Evolutionary conservation across 768 basidiomycete genomes (phyloP).

Genomic region (Pulveroboletus ravenelii): DNA sequence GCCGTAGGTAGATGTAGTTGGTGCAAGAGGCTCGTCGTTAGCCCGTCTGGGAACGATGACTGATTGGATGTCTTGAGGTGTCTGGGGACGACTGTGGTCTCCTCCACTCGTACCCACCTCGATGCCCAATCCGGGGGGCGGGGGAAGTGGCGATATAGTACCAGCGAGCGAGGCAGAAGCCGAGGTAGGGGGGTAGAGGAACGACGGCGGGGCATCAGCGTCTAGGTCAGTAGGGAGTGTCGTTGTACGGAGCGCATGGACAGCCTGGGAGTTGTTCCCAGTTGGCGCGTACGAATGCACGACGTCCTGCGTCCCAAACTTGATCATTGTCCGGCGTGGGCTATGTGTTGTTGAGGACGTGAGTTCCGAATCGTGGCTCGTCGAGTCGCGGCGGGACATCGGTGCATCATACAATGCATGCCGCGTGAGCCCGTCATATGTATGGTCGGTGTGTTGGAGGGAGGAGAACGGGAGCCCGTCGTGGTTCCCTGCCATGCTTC

Average conservation of each 20-base stretch:
- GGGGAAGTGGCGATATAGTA: conserved; percentile 11
- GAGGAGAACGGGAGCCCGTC: conserved; percentile 21
- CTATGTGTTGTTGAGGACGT: conserved; percentile 26
- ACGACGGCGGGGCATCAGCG: conserved; percentile 9
- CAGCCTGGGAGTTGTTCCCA: conserved; percentile 41
- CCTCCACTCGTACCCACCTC: neutral
- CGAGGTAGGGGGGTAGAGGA: conserved; percentile 24
- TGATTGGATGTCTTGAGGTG: conserved; percentile 25
- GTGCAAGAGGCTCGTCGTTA: conserved; percentile 31
- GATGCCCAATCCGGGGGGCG: conserved; percentile 7
- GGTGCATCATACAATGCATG: conserved; percentile 90
- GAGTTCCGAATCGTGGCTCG: conserved; percentile 35
- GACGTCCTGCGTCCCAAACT: conserved; percentile 69
- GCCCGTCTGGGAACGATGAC: conserved; percentile 21
- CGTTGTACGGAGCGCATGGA: conserved; percentile 32
- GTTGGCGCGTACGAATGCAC: conserved; percentile 70
- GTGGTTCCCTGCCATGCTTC: conserved; percentile 27
- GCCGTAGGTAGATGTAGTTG: conserved; percentile 15
- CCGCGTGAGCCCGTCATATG: conserved; percentile 55
- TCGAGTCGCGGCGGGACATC: conserved; percentile 43
- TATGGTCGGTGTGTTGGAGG: conserved; percentile 29
- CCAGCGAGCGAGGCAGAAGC: neutral
- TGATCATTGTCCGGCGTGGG: conserved; percentile 55
- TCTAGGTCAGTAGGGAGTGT: conserved; percentile 17
- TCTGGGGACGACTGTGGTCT: neutral